A percentile compares a stretch with the other conserved stretches of the same genome.
Conservation (phyloP, 306 rosid species). For the Castanea mollissima region DNA sequence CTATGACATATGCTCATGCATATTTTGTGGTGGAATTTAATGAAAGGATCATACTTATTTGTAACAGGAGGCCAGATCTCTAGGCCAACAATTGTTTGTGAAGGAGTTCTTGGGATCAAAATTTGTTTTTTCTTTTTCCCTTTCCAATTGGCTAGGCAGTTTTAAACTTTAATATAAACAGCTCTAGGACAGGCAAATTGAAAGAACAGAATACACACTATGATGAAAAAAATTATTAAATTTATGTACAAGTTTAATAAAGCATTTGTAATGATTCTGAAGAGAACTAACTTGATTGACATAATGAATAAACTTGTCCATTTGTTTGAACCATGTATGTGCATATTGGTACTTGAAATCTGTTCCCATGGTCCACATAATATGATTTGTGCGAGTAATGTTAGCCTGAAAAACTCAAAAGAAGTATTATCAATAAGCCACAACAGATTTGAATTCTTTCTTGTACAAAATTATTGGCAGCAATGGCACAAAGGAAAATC, state of each 20-base stretch:
- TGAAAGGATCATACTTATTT: neutral
- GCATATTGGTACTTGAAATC: slow-evolving; percentile 97
- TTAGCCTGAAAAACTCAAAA: slow-evolving; percentile 65
- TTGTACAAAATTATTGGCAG: too few relatives aligned
- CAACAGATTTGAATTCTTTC: slow-evolving; percentile 14
- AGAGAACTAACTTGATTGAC: slow-evolving; percentile 62
- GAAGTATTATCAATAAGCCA: too few relatives aligned
- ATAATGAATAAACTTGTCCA: slow-evolving; percentile 94
- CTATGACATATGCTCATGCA: neutral
- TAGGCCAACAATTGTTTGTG: neutral
- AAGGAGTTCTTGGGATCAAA: neutral
- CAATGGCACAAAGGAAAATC: neutral
- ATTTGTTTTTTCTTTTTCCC: neutral
- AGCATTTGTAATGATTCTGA: too few relatives aligned
- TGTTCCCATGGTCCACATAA: slow-evolving; percentile 99
- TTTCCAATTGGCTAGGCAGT: neutral
- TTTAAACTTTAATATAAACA: neutral
- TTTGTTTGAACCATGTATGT: slow-evolving; percentile 74
- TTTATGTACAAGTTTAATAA: too few relatives aligned
- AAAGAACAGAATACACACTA: neutral
- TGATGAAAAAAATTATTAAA: neutral
- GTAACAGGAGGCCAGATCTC: neutral
- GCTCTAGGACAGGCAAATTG: neutral
- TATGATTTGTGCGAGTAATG: slow-evolving; percentile 84
- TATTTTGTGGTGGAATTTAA: neutral